Evolutionary conservation across 2,329 filamentous ascomycete genomes (phyloP).

Genomic region (Talaromyces rugulosus): DNA sequence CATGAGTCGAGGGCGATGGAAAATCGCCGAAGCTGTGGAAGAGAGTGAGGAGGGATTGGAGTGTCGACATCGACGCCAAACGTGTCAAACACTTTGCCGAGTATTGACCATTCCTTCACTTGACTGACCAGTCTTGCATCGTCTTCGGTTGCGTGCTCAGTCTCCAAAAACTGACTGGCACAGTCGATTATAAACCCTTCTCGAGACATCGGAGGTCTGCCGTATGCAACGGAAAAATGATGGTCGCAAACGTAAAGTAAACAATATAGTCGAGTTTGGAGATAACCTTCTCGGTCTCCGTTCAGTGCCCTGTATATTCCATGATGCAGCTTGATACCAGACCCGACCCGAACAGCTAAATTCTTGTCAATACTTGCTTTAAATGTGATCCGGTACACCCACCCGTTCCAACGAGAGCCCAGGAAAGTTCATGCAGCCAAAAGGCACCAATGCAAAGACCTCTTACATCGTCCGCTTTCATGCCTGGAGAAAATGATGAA

Average conservation of each 20-base stretch:
- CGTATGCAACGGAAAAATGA: constrained; percentile 35
- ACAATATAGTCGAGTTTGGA: constrained; percentile 27
- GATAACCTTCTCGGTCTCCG: constrained; percentile 19
- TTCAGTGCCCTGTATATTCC: constrained; percentile 20
- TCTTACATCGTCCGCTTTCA: constrained; percentile 42
- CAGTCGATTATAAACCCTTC: constrained; percentile 29
- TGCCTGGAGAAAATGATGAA: constrained; percentile 43
- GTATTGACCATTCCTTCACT: constrained; percentile 29
- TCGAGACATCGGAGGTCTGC: constrained; percentile 31
- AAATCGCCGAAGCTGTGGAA: constrained; percentile 19
- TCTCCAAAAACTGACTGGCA: constrained; percentile 24
- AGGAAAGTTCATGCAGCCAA: constrained; percentile 45
- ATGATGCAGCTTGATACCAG: constrained; percentile 22
- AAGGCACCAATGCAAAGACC: constrained; percentile 48
- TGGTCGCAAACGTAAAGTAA: constrained; percentile 36
- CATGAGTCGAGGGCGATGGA: constrained; percentile 17
- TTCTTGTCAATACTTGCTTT: not conserved
- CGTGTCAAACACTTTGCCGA: constrained; percentile 28
- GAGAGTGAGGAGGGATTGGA: constrained; percentile 13
- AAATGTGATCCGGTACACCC: not conserved
- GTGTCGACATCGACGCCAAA: constrained; percentile 30
- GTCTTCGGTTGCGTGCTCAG: constrained; percentile 27
- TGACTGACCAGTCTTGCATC: constrained; percentile 32
- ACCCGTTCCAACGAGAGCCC: constrained; percentile 18
- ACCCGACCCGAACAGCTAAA: constrained; percentile 19